Evolutionary conservation across 2,329 filamentous ascomycete genomes (phyloP).

Genomic region (Lecanicillium sp.): DNA sequence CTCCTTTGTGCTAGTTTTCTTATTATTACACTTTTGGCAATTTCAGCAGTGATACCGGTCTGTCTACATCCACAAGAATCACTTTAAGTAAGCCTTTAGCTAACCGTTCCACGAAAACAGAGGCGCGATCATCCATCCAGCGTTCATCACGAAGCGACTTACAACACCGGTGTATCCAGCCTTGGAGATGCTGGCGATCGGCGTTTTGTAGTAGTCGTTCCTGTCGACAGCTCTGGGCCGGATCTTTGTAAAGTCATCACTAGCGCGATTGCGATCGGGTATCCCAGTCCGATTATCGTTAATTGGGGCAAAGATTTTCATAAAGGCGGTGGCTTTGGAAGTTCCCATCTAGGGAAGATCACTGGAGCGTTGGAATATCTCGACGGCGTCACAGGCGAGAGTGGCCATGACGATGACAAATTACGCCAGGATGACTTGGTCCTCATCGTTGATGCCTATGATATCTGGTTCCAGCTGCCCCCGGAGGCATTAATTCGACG

Average conservation of each 20-base stretch:
- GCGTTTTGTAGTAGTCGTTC: slow-evolving; percentile 14
- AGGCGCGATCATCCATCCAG: no score
- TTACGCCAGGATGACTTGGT: slow-evolving; percentile 15
- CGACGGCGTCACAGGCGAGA: slow-evolving; percentile 7
- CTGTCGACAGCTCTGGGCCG: slow-evolving; percentile 12
- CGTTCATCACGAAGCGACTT: no score
- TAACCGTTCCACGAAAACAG: no score
- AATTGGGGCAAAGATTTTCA: slow-evolving; percentile 14
- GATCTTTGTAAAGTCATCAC: slow-evolving; percentile 16
- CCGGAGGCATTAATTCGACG: slow-evolving; percentile 16
- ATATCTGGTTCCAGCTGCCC: slow-evolving; percentile 21
- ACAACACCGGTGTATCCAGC: no score
- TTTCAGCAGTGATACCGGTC: no score
- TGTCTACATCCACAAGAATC: no score
- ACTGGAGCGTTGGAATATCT: slow-evolving; percentile 15
- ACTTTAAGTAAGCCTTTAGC: no score
- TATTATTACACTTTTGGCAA: no score
- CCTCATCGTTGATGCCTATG: slow-evolving; percentile 18
- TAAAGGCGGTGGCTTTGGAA: slow-evolving; percentile 7
- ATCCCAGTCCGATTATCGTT: slow-evolving; percentile 15
- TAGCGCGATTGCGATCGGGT: slow-evolving; percentile 13
- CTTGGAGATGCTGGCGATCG: neutral
- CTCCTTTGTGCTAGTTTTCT: no score
- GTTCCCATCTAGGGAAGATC: slow-evolving; percentile 15
- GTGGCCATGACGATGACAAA: slow-evolving; percentile 8